A percentile compares a stretch with the other conserved stretches of the same genome.
These are phyloP conservation scores for Capsicum chinense DNA, from an alignment of 257 asterid genomes.

Conservation along the genomic window DNA sequence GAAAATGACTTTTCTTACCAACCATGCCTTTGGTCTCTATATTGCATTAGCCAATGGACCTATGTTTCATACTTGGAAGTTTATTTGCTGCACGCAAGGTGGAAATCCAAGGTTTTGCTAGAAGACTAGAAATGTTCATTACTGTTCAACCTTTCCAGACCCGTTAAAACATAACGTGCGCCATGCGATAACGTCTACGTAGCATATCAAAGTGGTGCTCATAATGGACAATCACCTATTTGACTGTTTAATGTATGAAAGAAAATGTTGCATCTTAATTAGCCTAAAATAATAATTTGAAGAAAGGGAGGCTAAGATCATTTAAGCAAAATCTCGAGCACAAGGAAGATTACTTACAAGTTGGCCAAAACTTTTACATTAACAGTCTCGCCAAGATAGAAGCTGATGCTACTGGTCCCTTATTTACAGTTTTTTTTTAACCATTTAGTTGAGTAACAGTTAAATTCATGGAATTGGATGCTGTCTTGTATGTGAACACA, in stretches of 20 bases:
- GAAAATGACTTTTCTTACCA: not conserved
- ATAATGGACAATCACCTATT: not conserved
- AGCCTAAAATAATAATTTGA: not conserved
- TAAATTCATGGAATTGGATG: not conserved
- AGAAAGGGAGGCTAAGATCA: not conserved
- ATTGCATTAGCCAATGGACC: not conserved
- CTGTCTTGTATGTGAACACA: conserved; percentile 23
- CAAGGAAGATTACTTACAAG: not conserved
- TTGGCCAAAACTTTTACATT: not conserved
- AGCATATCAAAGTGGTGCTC: not conserved
- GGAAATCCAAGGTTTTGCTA: conserved; percentile 13
- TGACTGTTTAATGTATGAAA: not conserved
- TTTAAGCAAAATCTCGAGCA: not conserved
- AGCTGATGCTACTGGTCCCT: not conserved
- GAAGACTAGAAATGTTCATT: not conserved
- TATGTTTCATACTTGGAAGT: not conserved
- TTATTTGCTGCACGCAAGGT: not conserved
- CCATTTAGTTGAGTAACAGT: not conserved
- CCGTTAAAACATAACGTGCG: not conserved
- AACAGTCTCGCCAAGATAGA: not conserved
- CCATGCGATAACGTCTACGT: not conserved
- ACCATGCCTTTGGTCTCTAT: not conserved
- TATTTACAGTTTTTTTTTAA: not conserved
- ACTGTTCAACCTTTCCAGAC: conserved; percentile 1
- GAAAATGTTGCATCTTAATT: not conserved